A percentile compares a stretch with the other conserved stretches of the same genome.
Evolutionary conservation across 2,329 filamentous ascomycete species (phyloP).

Genomic region (Uncinocarpus reesii): DNA sequence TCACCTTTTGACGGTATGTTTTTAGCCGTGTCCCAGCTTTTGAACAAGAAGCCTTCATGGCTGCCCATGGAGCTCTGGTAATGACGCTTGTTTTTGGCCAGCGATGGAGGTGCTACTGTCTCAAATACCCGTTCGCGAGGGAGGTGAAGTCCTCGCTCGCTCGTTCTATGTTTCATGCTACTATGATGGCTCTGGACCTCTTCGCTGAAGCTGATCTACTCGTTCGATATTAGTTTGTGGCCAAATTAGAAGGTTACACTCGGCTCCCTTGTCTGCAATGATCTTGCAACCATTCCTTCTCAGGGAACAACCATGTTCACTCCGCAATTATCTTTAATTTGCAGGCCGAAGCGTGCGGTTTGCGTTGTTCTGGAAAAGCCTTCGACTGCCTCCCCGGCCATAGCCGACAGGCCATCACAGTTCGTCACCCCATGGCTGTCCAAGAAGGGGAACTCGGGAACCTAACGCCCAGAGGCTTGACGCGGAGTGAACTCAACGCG

Average conservation of each 20-base stretch:
- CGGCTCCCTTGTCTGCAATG: constrained; percentile 2
- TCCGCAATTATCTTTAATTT: constrained; percentile 6
- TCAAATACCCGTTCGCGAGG: background rate
- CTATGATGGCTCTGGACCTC: background rate
- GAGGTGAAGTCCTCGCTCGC: background rate
- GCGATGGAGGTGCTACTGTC: background rate
- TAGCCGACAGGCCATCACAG: background rate
- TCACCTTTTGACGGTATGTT: no score
- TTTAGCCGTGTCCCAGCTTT: no score
- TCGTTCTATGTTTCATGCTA: background rate
- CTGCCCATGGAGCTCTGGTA: no score
- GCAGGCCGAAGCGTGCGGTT: background rate
- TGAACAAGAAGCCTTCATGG: no score
- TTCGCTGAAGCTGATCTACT: constrained; percentile 1
- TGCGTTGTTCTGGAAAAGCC: constrained; percentile 5
- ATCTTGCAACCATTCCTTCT: constrained; percentile 2
- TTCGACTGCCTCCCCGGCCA: background rate
- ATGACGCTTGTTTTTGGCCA: no score
- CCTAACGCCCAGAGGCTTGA: constrained; percentile 1
- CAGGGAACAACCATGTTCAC: constrained; percentile 9
- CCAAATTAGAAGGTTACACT: constrained; percentile 10
- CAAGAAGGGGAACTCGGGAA: background rate
- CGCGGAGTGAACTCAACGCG: constrained; percentile 3
- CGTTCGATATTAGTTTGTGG: no score
- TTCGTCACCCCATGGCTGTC: no score